phyloP scores from a whole-genome alignment of 306 rosid species.

The Sophora flavescens region DNA sequence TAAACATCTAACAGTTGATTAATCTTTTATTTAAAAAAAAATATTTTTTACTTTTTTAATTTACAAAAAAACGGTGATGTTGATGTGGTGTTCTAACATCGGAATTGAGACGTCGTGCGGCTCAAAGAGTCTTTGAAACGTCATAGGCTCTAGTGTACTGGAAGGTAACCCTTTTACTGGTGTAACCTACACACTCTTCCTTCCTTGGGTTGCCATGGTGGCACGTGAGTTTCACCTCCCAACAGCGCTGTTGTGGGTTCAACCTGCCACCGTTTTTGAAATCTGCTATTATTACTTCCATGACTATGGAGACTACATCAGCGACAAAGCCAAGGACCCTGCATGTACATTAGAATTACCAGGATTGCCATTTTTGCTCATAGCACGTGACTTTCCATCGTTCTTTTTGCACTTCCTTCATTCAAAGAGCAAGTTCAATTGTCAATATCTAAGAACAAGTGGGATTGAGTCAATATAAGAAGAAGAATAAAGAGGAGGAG shows the following conservation, averaged over 20 bases:
- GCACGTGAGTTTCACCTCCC: constrained; percentile 54
- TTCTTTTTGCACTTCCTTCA: constrained; percentile 43
- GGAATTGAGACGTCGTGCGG: constrained; percentile 49
- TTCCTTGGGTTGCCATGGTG: constrained; percentile 51
- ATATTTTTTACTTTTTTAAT: too few species aligned
- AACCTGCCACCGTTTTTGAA: constrained; percentile 52
- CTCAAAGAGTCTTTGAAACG: constrained; percentile 24
- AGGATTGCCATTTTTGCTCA: constrained; percentile 42
- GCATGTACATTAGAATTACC: constrained; percentile 32
- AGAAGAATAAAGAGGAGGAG: too few species aligned
- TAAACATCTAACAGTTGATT: too few species aligned
- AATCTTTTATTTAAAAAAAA: too few species aligned
- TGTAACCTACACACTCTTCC: constrained; percentile 41
- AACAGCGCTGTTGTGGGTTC: constrained; percentile 46
- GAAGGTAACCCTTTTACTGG: constrained; percentile 51
- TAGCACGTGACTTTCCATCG: constrained; percentile 46
- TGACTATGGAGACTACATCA: constrained; percentile 33
- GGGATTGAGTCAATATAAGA: too few species aligned
- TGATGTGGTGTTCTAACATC: neutral
- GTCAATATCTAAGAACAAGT: too few species aligned
- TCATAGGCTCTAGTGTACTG: constrained; percentile 19
- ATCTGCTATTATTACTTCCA: constrained; percentile 56
- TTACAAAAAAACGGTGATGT: too few species aligned
- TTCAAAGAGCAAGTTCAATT: constrained; percentile 42
- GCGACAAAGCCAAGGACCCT: neutral